Evolutionary conservation across 2,329 filamentous ascomycete species (phyloP), one percentile per base, ranked within the genome.

Genomic region (Penicillium sclerotigenum): DNA sequence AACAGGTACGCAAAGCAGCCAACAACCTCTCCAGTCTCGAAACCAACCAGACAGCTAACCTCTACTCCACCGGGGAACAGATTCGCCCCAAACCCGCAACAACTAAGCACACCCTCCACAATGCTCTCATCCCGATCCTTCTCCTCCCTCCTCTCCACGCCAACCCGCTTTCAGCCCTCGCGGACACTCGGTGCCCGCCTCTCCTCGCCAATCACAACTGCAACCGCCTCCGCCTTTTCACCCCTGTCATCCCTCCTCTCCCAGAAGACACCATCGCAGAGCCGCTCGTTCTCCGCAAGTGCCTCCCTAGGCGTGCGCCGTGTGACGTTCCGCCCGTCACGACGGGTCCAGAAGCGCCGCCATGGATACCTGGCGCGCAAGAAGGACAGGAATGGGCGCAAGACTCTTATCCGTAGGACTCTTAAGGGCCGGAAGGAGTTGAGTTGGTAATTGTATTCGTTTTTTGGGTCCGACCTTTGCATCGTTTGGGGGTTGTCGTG

Each of bases 301-400:
- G 71, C 77, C 7, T 67, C 70, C 3, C 71, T 80, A 6, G 73
- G 68, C 43, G 76, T 68, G 26, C 74, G 72, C 47, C 77, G 84
- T 60, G 73, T 80, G 55, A 87, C 84, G 40, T 86, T 79, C 65
- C 81, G 82, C 53, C 83, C 83, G 10, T 84, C 80, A 48, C 81
- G 85, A 59, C 67, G 79, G 42, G 81, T 85, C 40, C 77, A 85
- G 68, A 87, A 87, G 74, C 76, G 84, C 59, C 77, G 84, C 64
- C 81, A 84, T 72, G 84, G 84, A 2, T 87, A 85, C 65, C 67
- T 87, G 57, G 73, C 79, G 10, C 71, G 84, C 63, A 60, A 84
- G 58, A 75, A 75, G 65, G 77, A 77, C 22, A 77, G 79, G 65
- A 81, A 77, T 49, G 84, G 84, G 24, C 73, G 80, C 65, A 78